Base-by-base conservation (phyloP, 148 eudicot species). In the Pharnaceum exiguum region DNA sequence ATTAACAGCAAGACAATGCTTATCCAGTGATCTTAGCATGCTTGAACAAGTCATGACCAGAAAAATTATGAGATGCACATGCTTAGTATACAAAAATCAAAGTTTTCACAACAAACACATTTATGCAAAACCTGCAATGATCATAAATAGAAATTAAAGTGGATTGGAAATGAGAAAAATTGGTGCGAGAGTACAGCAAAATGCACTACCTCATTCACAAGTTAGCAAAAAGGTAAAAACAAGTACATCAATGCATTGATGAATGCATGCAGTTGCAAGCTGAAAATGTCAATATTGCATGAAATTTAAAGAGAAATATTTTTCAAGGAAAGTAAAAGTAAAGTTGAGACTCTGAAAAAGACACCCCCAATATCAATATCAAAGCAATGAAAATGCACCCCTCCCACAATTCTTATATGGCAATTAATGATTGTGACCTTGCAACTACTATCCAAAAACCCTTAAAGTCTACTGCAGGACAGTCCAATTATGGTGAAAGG, bases 361-460 rank as follows among this genome's bases (percentile, higher is more conserved):
- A 75, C 69, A 51, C 38, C 46, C 52, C 28, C 39, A 35, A 25
- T 51, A 6, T 7, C 16, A 12, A 32, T 33, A 59, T 51, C 39
- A 47, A 50, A 24, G 65, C 12, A 60, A 49, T 67, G 55, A n/a
- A 46, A 46, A 43, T 64, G 13, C 37, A 29, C 46, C 53, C 52
- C 30, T 32, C 38, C 37, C 13, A 51, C 54, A 32, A 58, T n/a
- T 36, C 31, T 53, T 46, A 13, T 12, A 56, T 47, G 76, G 71
- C 29, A 75, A 57, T 67, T 27, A 71, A 59, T 71, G 80, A 71
- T 71, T 50, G 68, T 61, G 79, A 75, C 75, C 23, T 65, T 75
- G 63, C 64, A 75, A 61, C 79, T 49, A 74, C 63, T 35, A 55
- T 48, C 38, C 62, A 58, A 65, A 58, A n/a, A 70, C 39, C 59